A percentile compares a stretch with the other conserved stretches of the same genome.
Evolutionary conservation across 805 yeast species (phyloP).

Genomic region (Metschnikowia noctiluminum): DNA sequence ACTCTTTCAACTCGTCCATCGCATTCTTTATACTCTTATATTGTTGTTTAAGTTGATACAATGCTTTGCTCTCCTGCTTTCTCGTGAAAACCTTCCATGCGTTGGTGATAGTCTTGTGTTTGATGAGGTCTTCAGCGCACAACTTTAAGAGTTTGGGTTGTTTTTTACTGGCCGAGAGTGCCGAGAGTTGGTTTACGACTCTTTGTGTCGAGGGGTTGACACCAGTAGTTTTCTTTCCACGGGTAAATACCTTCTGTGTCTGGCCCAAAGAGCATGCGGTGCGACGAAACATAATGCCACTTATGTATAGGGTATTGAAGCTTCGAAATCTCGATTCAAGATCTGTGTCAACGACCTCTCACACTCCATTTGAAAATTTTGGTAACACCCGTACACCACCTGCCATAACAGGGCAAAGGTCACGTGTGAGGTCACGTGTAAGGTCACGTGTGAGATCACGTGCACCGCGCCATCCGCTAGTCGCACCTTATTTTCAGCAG

Average conservation of each 20-base stretch:
- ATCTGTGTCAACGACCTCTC: neutral
- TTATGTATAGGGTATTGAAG: neutral
- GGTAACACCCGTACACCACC: neutral
- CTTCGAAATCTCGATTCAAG: neutral
- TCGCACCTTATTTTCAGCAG: neutral
- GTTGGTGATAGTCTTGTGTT: constrained; percentile 75
- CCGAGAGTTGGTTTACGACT: constrained; percentile 63
- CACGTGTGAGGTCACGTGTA: too few species aligned
- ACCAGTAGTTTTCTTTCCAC: constrained; percentile 30
- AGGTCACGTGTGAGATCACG: too few species aligned
- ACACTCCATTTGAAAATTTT: neutral
- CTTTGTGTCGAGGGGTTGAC: constrained; percentile 38
- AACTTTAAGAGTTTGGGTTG: constrained; percentile 79
- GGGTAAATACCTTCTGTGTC: constrained; percentile 21
- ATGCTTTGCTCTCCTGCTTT: constrained; percentile 43
- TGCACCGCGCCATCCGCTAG: neutral
- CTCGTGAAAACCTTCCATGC: constrained; percentile 75
- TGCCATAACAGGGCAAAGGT: neutral
- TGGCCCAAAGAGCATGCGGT: neutral
- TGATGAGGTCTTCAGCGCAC: constrained; percentile 74
- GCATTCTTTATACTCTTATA: constrained; percentile 66
- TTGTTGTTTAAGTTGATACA: constrained; percentile 51
- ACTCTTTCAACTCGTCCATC: constrained; percentile 58
- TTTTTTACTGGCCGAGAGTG: constrained; percentile 81
- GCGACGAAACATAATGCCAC: constrained; percentile 4